Percentiles rank a stretch among this genome's conserved stretches.
These are phyloP conservation scores for Termitomyces sp. DNA, from an alignment of 768 basidiomycete species.

Conservation along the genomic window DNA sequence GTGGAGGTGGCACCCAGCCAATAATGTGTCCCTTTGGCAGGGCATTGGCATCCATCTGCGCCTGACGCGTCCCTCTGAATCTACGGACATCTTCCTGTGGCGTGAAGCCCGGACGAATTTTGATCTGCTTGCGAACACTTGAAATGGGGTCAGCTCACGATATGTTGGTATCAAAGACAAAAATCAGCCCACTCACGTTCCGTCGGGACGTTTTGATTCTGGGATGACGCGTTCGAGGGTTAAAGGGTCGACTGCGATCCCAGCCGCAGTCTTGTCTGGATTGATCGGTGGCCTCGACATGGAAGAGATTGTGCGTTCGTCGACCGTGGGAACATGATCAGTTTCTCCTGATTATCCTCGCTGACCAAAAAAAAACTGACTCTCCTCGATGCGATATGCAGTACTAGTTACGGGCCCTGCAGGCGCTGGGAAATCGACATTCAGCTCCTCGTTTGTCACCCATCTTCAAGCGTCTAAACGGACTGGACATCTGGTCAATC, in stretches of 20 bases:
- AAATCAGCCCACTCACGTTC: slow-evolving; percentile 58
- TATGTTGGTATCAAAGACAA: slow-evolving; percentile 4
- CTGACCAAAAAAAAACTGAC: slow-evolving; percentile 1
- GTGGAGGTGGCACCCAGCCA: slow-evolving; percentile 70
- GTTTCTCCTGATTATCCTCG: background rate
- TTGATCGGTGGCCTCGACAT: slow-evolving; percentile 80
- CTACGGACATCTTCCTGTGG: slow-evolving; percentile 92
- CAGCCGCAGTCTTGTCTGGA: slow-evolving; percentile 66
- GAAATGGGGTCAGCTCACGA: slow-evolving; percentile 10
- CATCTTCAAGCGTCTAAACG: slow-evolving; percentile 83
- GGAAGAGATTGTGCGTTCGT: slow-evolving; percentile 9
- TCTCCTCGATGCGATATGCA: slow-evolving; percentile 72
- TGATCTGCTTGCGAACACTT: slow-evolving; percentile 84
- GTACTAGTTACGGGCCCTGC: slow-evolving; percentile 93
- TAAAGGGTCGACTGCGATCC: slow-evolving; percentile 82
- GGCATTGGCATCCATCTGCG: slow-evolving; percentile 59
- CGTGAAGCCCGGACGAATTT: slow-evolving; percentile 89
- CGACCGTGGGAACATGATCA: slow-evolving; percentile 17
- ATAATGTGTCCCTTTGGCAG: slow-evolving; percentile 80
- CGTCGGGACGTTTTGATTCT: slow-evolving; percentile 77
- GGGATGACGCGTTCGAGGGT: slow-evolving; percentile 89
- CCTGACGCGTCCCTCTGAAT: slow-evolving; percentile 77
- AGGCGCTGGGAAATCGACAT: slow-evolving; percentile 96
- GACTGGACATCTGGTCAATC: slow-evolving; percentile 89
- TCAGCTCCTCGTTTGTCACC: slow-evolving; percentile 83